Evolutionary conservation across 2,329 filamentous ascomycete genomes (phyloP), one percentile per base, ranked within the genome.

Genomic region (Colletotrichum theobromicola): DNA sequence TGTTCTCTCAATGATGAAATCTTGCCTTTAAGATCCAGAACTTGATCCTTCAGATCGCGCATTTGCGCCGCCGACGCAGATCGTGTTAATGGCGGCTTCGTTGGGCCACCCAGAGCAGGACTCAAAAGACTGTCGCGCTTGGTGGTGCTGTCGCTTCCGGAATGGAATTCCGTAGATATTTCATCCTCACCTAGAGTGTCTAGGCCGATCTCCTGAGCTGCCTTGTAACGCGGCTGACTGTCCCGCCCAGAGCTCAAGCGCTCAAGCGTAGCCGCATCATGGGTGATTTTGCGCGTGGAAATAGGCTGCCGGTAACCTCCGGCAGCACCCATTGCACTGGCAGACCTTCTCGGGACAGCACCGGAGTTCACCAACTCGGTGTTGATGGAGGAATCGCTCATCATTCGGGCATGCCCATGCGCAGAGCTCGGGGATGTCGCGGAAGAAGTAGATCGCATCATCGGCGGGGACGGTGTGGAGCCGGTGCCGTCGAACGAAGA

Each of bases 11-110:
- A 84, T 18, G 88, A 93, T 2, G 95, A 96, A 42, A 98, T 95
- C 79, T 95, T 95, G 74, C 94, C 94, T 80, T 95, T 96, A 61
- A 98, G 87, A 67, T 94, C 95, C 70, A 94, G 92, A 90, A 98
- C 94, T 81, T 98, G 95, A 77, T 95, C 93, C 75, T 95, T 94
- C 57, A 98, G 87, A 66, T 90, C 90, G 10, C 93, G 91, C 80
- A 94, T 91, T 79, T 94, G 93, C 16, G 93, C 89, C n/a, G 92
- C 92, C 1, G 95, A 96, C 16, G 92, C 88, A 4, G 94, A 93
- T 21, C 94, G 89, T 30, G 90, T 90, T 10, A 93, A 83, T 2
- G 57, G 57, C 21, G 87, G 88, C 57, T 87, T 85, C 12, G 87
- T 85, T 2, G 82, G 79, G 6, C 42, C 60, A 65, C 87, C 84